Conservation (phyloP, 768 basidiomycete species). For the Daedalea quercina region DNA sequence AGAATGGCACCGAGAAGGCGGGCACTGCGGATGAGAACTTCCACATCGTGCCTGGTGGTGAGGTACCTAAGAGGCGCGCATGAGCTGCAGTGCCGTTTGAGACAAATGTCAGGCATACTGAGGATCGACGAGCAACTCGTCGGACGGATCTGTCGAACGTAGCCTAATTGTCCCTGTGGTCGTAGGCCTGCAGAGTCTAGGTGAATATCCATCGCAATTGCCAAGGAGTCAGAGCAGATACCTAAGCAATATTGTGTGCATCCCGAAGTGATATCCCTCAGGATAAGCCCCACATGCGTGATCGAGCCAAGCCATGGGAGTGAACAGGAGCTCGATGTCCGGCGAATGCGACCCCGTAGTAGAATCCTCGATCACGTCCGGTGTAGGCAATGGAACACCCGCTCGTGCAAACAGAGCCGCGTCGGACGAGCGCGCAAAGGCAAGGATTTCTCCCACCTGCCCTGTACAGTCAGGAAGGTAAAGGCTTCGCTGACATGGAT, state of each 20-base stretch:
- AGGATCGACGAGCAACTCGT: slow-evolving; percentile 39
- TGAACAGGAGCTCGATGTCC: slow-evolving; percentile 28
- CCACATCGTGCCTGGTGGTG: slow-evolving; percentile 32
- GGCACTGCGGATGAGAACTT: slow-evolving; percentile 35
- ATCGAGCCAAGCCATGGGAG: slow-evolving; percentile 19
- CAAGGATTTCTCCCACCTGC: slow-evolving; percentile 40
- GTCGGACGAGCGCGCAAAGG: slow-evolving; percentile 46
- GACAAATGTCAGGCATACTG: slow-evolving; percentile 18
- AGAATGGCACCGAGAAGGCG: slow-evolving; percentile 31
- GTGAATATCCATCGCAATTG: neutral
- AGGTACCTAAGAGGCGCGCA: slow-evolving; percentile 30
- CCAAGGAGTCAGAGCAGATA: slow-evolving; percentile 8
- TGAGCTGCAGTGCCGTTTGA: neutral
- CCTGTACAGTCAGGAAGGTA: neutral
- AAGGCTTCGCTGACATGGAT: neutral
- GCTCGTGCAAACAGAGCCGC: slow-evolving; percentile 34
- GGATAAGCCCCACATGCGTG: slow-evolving; percentile 6
- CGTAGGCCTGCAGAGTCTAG: slow-evolving; percentile 29
- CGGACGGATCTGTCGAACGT: slow-evolving; percentile 34
- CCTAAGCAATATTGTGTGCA: slow-evolving; percentile 26
- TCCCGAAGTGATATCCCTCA: slow-evolving; percentile 13
- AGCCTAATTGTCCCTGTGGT: slow-evolving; percentile 35
- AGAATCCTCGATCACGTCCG: slow-evolving; percentile 18
- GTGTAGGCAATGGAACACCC: neutral
- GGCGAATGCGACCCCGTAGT: slow-evolving; percentile 27